Conservation (phyloP, 192 early-diverging fungal species). For the Umbelopsis isabellina region DNA sequence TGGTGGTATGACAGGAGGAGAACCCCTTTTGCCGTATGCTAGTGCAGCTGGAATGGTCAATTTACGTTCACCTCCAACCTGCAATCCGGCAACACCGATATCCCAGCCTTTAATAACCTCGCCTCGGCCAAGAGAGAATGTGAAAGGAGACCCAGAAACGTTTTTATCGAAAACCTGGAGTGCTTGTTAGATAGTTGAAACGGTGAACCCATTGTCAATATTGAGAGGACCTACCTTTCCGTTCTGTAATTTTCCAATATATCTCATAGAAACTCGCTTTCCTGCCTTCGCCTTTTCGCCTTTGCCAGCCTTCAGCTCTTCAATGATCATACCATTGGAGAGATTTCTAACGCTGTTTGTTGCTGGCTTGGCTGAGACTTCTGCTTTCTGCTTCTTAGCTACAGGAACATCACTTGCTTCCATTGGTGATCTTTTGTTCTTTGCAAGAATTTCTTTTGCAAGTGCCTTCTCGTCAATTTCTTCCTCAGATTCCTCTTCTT, state of each 20-base stretch:
- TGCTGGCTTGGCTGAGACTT: slow-evolving; percentile 10
- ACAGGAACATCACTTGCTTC: background rate
- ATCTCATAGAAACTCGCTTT: slow-evolving; percentile 76
- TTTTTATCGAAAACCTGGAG: slow-evolving; percentile 88
- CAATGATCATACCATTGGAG: slow-evolving; percentile 73
- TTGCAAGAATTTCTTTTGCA: slow-evolving; percentile 27
- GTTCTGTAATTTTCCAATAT: slow-evolving; percentile 90
- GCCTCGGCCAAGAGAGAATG: slow-evolving; percentile 82
- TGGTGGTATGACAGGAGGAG: slow-evolving; percentile 90
- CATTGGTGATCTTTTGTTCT: background rate
- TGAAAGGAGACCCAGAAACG: slow-evolving; percentile 87
- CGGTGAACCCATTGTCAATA: background rate
- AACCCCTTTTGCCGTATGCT: slow-evolving; percentile 76
- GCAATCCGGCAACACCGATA: slow-evolving; percentile 87
- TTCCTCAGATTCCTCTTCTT: slow-evolving; percentile 12
- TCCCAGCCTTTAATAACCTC: slow-evolving; percentile 99
- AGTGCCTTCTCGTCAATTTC: slow-evolving; percentile 16
- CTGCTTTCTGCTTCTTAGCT: slow-evolving; percentile 23
- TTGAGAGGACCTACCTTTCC: slow-evolving; percentile 67
- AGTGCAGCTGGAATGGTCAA: slow-evolving; percentile 86
- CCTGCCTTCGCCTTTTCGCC: slow-evolving; percentile 45
- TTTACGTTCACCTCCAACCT: slow-evolving; percentile 87
- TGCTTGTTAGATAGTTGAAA: background rate
- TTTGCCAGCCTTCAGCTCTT: slow-evolving; percentile 60
- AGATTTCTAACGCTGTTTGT: slow-evolving; percentile 35